Evolutionary conservation across 805 yeast genomes (phyloP).

Genomic region (Kuraishia hungarica): DNA sequence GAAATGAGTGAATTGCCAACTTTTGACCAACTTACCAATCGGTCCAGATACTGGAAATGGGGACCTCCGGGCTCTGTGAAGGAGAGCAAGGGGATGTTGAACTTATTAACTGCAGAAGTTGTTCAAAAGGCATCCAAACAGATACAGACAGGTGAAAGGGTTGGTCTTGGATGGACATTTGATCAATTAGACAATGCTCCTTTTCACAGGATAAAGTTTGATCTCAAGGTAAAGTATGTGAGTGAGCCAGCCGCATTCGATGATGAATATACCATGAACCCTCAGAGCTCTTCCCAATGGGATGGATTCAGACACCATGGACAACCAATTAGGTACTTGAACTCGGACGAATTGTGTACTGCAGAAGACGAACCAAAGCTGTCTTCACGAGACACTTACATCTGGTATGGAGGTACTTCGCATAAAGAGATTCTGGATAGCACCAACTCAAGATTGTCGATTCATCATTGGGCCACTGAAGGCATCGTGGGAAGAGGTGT

Average conservation of each 20-base stretch:
- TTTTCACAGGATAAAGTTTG: conserved; percentile 4
- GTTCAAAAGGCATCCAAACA: conserved; percentile 7
- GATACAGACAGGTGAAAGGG: conserved; percentile 10
- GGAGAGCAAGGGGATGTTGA: conserved; percentile 8
- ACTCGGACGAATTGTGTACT: conserved; percentile 13
- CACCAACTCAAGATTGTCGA: conserved; percentile 5
- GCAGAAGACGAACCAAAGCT: conserved; percentile 11
- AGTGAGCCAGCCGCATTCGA: conserved; percentile 11
- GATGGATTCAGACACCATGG: conserved; percentile 21
- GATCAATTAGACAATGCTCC: conserved; percentile 9
- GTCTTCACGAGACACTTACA: conserved; percentile 1
- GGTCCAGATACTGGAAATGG: conserved; percentile 9
- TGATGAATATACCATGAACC: conserved; percentile 16
- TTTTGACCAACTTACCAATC: conserved; percentile 8
- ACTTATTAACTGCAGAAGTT: conserved; percentile 7
- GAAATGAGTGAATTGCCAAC: conserved; percentile 2
- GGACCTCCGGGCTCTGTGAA: conserved; percentile 7
- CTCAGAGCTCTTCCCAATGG: conserved; percentile 21
- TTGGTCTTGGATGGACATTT: conserved; percentile 7
- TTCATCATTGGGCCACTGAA: conserved; percentile 14
- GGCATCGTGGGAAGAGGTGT: conserved; percentile 26
- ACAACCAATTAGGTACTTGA: conserved; percentile 10
- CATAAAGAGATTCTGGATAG: conserved; percentile 6
- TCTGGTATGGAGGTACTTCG: conserved; percentile 10
- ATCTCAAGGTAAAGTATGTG: conserved; percentile 5